phyloP scores from a whole-genome alignment of 1,284 basidiomycete genomes.

The Bondarzewia mesenterica region DNA sequence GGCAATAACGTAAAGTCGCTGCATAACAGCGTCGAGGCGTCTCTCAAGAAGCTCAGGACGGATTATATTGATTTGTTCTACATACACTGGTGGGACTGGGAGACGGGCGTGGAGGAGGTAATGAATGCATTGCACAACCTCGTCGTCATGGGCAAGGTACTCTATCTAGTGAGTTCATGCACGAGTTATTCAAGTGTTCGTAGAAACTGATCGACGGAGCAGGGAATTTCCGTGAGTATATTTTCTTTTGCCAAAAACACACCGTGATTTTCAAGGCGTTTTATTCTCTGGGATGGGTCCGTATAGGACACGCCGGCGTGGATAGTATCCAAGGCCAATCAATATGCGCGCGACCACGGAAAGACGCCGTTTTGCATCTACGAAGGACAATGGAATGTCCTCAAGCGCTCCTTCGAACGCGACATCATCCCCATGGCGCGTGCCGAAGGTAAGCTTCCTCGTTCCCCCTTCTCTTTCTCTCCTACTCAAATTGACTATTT shows the following conservation, averaged over 20 bases:
- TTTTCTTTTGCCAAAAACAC: too few species aligned
- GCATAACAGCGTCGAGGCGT: neutral
- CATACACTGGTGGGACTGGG: conserved; percentile 27
- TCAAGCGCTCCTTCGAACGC: conserved; percentile 37
- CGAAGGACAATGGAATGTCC: conserved; percentile 46
- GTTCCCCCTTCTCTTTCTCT: neutral
- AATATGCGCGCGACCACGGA: conserved; percentile 28
- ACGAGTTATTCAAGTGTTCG: neutral
- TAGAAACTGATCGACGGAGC: neutral
- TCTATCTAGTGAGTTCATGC: conserved; percentile 27
- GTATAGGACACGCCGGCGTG: conserved; percentile 30
- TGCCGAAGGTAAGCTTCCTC: conserved; percentile 24
- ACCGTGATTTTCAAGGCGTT: too few species aligned
- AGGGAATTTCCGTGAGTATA: conserved; percentile 3
- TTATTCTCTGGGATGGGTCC: conserved; percentile 9
- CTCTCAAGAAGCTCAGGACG: conserved; percentile 33
- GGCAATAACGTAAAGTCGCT: conserved; percentile 22
- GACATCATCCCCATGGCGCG: conserved; percentile 47
- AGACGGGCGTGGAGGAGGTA: conserved; percentile 29
- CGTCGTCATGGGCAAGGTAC: conserved; percentile 27
- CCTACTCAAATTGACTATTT: too few species aligned
- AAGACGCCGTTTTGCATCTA: conserved; percentile 45
- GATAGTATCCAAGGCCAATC: conserved; percentile 29
- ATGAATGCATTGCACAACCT: conserved; percentile 20
- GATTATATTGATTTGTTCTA: conserved; percentile 28